Conservation (phyloP, 768 basidiomycete genomes). For the Tulasnella sp. region DNA sequence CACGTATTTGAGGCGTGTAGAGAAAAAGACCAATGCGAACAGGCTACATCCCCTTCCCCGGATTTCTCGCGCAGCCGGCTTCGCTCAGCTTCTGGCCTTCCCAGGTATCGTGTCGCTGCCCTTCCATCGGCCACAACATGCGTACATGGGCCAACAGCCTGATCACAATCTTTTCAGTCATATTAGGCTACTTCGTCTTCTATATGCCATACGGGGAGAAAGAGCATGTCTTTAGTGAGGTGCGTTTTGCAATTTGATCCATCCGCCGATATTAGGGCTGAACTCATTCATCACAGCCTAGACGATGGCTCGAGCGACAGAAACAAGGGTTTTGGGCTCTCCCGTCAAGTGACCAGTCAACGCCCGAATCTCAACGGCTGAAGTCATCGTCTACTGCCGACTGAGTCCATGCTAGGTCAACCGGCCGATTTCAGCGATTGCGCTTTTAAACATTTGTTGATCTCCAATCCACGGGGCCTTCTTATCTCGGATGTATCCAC, state of each 20-base stretch:
- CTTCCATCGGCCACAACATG: too few relatives aligned
- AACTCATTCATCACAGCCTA: background rate
- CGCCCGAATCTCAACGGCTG: too few relatives aligned
- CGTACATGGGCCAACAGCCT: too few relatives aligned
- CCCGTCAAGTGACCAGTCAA: too few relatives aligned
- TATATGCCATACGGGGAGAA: conserved; percentile 11
- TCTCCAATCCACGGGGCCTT: too few relatives aligned
- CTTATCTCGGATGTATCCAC: too few relatives aligned
- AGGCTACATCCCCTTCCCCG: conserved; percentile 6
- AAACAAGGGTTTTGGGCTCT: background rate
- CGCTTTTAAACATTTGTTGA: too few relatives aligned
- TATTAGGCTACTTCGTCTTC: conserved; percentile 13
- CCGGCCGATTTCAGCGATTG: too few relatives aligned
- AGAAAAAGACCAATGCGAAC: background rate
- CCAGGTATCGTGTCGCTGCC: background rate
- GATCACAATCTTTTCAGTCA: background rate
- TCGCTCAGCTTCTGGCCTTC: conserved; percentile 2
- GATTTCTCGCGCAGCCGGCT: conserved; percentile 4
- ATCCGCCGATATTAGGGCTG: background rate
- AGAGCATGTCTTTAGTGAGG: conserved; percentile 15
- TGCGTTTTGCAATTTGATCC: background rate
- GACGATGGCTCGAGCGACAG: conserved; percentile 11
- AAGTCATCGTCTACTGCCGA: too few relatives aligned
- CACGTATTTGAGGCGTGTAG: conserved; percentile 1
- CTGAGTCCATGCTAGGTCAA: too few relatives aligned